These are phyloP conservation scores for Stagonosporopsis rhizophila DNA, from an alignment of 2,329 filamentous ascomycete genomes.

Conservation along the genomic window DNA sequence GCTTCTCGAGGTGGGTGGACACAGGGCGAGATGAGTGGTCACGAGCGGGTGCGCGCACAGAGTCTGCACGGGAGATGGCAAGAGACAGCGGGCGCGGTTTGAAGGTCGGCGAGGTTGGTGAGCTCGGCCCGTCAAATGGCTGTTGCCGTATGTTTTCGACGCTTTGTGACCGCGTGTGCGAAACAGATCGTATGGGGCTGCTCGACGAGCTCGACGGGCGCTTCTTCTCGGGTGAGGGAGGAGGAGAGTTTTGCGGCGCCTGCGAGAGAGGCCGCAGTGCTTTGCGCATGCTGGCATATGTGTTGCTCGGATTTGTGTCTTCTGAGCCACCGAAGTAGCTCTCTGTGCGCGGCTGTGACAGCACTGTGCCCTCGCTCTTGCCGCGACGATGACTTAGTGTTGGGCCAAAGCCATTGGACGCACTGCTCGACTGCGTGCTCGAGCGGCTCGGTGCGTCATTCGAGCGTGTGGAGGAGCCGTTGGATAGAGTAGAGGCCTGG, in stretches of 20 bases:
- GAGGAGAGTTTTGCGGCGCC: constrained; percentile 40
- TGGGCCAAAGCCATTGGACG: constrained; percentile 65
- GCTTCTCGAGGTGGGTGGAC: constrained; percentile 46
- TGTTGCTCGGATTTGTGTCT: constrained; percentile 63
- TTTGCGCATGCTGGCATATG: constrained; percentile 76
- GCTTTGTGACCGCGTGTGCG: constrained; percentile 46
- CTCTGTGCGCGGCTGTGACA: constrained; percentile 59
- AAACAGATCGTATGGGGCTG: constrained; percentile 30
- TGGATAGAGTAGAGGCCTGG: constrained; percentile 74
- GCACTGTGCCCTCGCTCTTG: constrained; percentile 72
- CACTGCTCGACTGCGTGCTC: constrained; percentile 75
- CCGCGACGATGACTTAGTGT: constrained; percentile 72
- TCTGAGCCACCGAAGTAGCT: constrained; percentile 51
- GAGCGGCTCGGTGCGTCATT: constrained; percentile 66
- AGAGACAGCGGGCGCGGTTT: constrained; percentile 55
- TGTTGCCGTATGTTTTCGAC: constrained; percentile 49
- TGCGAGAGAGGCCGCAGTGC: constrained; percentile 68
- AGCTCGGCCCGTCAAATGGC: constrained; percentile 56
- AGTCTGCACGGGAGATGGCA: constrained; percentile 49
- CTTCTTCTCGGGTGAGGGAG: constrained; percentile 33
- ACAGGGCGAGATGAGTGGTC: constrained; percentile 43
- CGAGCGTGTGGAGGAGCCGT: constrained; percentile 73
- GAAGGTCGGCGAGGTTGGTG: constrained; percentile 30
- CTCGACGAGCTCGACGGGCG: constrained; percentile 21
- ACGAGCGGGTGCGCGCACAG: constrained; percentile 46